phyloP scores from a whole-genome alignment of 306 rosid species.

The Psophocarpus tetragonolobus region DNA sequence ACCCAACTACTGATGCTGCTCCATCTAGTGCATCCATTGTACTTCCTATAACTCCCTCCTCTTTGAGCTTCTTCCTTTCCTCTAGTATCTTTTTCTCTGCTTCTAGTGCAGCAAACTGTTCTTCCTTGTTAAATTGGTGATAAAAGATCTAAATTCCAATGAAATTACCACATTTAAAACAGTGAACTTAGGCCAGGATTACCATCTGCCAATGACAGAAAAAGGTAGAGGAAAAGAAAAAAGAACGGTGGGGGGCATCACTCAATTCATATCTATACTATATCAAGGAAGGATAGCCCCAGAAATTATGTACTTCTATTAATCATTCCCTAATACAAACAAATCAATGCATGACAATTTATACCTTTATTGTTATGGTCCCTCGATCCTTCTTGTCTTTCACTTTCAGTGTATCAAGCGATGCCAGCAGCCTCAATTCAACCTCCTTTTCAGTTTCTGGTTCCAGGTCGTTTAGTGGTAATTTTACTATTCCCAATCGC shows the following conservation, averaged over 20 bases:
- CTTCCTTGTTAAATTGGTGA: slow-evolving; percentile 79
- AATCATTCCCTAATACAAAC: neutral
- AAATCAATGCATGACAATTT: slow-evolving; percentile 9
- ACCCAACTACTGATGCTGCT: slow-evolving; percentile 63
- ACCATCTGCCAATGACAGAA: neutral
- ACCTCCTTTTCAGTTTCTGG: slow-evolving; percentile 64
- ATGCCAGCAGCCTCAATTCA: slow-evolving; percentile 74
- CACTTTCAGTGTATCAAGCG: slow-evolving; percentile 83
- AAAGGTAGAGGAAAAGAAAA: neutral
- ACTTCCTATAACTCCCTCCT: slow-evolving; percentile 82
- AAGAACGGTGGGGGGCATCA: too few relatives aligned
- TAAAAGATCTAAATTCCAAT: slow-evolving; percentile 53
- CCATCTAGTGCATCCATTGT: slow-evolving; percentile 92
- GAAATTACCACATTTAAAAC: neutral
- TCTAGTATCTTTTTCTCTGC: slow-evolving; percentile 78
- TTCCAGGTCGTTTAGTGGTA: slow-evolving; percentile 70
- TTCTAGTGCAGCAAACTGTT: slow-evolving; percentile 73
- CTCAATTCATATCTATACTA: neutral
- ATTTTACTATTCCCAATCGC: slow-evolving; percentile 74
- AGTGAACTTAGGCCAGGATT: neutral
- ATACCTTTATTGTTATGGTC: slow-evolving; percentile 63
- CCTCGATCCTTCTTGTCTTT: slow-evolving; percentile 96
- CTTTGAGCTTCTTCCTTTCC: slow-evolving; percentile 78
- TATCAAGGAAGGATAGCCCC: neutral
- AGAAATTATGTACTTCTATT: neutral